Percentiles rank a stretch among this genome's conserved stretches.
Conservation (phyloP, 2,329 filamentous ascomycete genomes). For the Fusarium pseudocircinatum region DNA sequence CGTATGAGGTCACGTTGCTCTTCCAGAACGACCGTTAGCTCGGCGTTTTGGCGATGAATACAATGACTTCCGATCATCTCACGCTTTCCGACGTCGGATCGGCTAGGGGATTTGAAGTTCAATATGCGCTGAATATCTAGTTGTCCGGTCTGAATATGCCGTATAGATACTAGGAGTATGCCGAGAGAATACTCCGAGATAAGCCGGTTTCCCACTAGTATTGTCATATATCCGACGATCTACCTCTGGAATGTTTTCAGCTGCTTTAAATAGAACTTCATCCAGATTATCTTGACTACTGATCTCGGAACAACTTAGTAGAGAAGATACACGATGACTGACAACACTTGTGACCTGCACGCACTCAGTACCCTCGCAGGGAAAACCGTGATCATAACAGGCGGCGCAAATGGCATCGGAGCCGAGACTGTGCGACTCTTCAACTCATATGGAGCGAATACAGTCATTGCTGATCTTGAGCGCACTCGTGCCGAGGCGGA, state of each 20-base stretch:
- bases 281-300: not conserved
- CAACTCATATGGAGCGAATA: not conserved
- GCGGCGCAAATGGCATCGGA: not conserved
- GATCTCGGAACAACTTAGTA: too few relatives aligned
- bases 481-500: not conserved
- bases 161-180: not conserved
- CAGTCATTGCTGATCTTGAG: not conserved
- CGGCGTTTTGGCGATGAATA: not conserved
- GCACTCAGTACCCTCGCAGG: not conserved
- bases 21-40: too few relatives aligned
- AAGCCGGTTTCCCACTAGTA: not conserved
- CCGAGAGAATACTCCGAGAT: not conserved
- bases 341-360: too few relatives aligned
- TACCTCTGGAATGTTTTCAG: accelerated
- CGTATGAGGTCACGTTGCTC: too few relatives aligned
- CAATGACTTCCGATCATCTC: not conserved
- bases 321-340: accelerated
- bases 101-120: not conserved
- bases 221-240: accelerated
- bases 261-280: accelerated
- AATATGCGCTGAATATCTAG: accelerated
- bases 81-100: not conserved
- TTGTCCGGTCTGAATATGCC: not conserved
- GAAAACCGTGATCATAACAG: not conserved
- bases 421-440: not conserved